phyloP scores from a whole-genome alignment of 441 rosid genomes.

The Capsella rubella region DNA sequence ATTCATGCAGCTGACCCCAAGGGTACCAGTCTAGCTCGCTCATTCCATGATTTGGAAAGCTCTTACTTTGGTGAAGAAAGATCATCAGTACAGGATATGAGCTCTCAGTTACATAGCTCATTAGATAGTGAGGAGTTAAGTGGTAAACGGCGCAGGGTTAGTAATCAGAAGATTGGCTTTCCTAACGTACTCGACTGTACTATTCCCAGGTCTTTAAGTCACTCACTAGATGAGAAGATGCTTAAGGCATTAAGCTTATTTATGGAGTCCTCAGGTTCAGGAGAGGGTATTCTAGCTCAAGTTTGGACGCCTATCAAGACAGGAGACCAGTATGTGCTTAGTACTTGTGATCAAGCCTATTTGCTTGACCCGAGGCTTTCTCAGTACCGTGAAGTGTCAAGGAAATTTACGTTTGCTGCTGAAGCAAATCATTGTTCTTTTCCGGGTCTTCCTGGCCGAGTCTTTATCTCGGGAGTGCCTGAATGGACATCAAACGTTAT shows the following conservation, averaged over 20 bases:
- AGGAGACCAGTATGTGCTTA: slow-evolving; percentile 67
- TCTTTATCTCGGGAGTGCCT: slow-evolving; percentile 80
- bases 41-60: slow-evolving; percentile 45
- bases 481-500: slow-evolving; percentile 91
- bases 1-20: slow-evolving; percentile 37
- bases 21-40: slow-evolving; percentile 35
- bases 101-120: slow-evolving; percentile 45
- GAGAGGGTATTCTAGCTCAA: slow-evolving; percentile 87
- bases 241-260: slow-evolving; percentile 75
- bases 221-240: slow-evolving; percentile 85
- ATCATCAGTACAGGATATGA: slow-evolving; percentile 43
- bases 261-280: slow-evolving; percentile 60
- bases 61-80: slow-evolving; percentile 56
- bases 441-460: slow-evolving; percentile 93
- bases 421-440: slow-evolving; percentile 61
- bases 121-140: slow-evolving; percentile 38
- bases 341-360: slow-evolving; percentile 86
- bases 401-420: slow-evolving; percentile 73
- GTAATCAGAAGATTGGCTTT: slow-evolving; percentile 32
- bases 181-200: slow-evolving; percentile 37
- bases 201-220: slow-evolving; percentile 53
- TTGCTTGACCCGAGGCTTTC: slow-evolving; percentile 78
- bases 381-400: slow-evolving; percentile 90
- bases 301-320: slow-evolving; percentile 80
- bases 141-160: slow-evolving; percentile 44